These are phyloP conservation scores for Tuber aestivum DNA, from an alignment of 495 filamentous ascomycete genomes.

Conservation along the genomic window DNA sequence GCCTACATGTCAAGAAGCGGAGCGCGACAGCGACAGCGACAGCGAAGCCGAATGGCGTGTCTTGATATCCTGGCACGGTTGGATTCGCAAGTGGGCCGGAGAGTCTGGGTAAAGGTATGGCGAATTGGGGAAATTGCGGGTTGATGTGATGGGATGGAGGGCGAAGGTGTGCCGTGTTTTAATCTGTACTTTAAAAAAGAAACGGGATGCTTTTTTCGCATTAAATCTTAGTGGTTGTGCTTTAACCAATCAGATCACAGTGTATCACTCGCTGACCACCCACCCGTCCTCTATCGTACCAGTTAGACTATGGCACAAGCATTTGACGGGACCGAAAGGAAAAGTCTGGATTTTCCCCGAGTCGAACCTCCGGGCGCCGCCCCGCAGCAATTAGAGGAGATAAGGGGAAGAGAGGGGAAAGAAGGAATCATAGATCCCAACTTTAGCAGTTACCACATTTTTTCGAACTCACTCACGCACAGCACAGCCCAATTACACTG, in stretches of 20 bases:
- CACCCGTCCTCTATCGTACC: background rate
- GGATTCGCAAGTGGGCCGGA: background rate
- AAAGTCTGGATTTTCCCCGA: background rate
- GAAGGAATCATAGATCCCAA: background rate
- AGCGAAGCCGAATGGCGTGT: background rate
- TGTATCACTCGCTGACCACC: background rate
- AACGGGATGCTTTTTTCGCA: background rate
- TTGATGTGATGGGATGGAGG: slow-evolving; percentile 3
- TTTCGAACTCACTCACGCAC: no score
- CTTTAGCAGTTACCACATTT: background rate
- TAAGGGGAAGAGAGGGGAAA: background rate
- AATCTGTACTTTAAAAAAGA: background rate
- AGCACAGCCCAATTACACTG: no score
- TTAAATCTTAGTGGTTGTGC: background rate
- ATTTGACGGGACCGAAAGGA: background rate
- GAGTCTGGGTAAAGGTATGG: background rate
- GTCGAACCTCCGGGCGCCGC: background rate
- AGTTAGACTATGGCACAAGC: background rate
- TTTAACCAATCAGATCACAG: background rate
- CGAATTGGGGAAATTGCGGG: background rate
- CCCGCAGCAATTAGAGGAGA: background rate
- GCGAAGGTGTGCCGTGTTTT: background rate
- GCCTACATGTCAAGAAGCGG: slow-evolving; percentile 25
- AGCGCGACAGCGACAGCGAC: background rate
- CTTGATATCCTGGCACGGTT: background rate